Evolutionary conservation across 345 rosid genomes (phyloP), one percentile per base, ranked within the genome.

Genomic region (Citrus glauca): DNA sequence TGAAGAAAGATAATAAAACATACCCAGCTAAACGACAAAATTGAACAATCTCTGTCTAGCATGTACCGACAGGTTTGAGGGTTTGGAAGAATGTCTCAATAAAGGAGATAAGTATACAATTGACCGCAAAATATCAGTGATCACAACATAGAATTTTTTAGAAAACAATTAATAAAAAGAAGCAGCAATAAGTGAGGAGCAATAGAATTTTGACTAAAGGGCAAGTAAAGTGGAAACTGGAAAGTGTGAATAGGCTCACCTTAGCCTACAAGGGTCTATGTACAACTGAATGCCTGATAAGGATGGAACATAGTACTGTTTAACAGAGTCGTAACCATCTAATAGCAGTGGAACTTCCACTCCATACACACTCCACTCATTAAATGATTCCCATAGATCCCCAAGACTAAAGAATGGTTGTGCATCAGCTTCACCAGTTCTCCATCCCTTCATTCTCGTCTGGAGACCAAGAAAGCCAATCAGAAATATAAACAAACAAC

Each of bases 291-390:
- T 87, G 77, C 91, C 94, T 6, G 94, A 90, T 71, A 90, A 84
- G 63, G 83, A 90, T 22, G 94, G 94, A 61, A 90, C 94, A 74
- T 90, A 90, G 71, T 90, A 90, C 80, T 90, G 94, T 70, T 85
- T 81, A 71, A 89, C 86, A 62, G 82, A 59, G 27, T 89, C 86
- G 16, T 78, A 72, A 38, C 85, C 88, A 77, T 80, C 81, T 78
- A 90, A 80, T 60, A 85, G 30, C 5, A 90, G 82, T 0, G 92
- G 91, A 76, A 90, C 94, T 82, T 86, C 92, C 24, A 79, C 90
- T 67, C 94, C 94, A 75, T 85, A 90, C 32, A 80, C 89, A 76
- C 94, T 90, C 92, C 94, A 90, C 66, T 90, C 92, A 37, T 72
- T 82, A 67, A 81, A 89, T 33, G 88, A 86, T 71, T 90, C 94